Evolutionary conservation across 768 basidiomycete species (phyloP), one percentile per base, ranked within the genome.

Genomic region (Hericium coralloides): DNA sequence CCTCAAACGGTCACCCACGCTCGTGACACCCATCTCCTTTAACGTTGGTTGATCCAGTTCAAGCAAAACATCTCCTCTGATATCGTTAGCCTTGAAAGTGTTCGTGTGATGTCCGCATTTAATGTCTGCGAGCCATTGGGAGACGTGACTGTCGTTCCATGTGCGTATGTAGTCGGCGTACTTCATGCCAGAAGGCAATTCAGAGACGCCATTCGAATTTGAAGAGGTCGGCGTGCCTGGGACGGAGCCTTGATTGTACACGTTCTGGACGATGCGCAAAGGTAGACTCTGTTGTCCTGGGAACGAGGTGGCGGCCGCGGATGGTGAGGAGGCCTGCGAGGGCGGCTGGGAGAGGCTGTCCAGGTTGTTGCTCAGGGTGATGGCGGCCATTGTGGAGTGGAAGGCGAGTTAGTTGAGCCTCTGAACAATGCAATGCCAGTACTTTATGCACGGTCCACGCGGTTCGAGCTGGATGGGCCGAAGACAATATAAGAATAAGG

Each of bases 1-100:
- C 66, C 92, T 80, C 8, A 98, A 82, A 51, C 95, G 76, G 70
- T 99, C 97, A 12, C 97, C 97, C 43, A 99, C 87, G 70, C 87
- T 92, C 36, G 76, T 64, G 26, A 99, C 81, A 14, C 89, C 89
- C 83, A 98, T 90, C 71, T 99, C 97, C 67, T 86, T 91, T 52
- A 99, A 73, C 2, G 84, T 87, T 7, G 74, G 70, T 69, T 94
- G 90, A 66, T 98, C 95, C 48, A 98, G 74, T 60, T 99, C 97
- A 52, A 98, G 77, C 17, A 99, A 73, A 20, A 99, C 85, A 66
- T 92, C 88, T 5, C 95, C 94, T 52, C 92, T 74, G 64, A 99
- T 95, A 67, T 99, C 95, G 72, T 95, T 89, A 4, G 79, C 76
- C 50, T 77, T 80, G 74, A 99, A 99, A 0, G 78, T 75, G 8